Evolutionary conservation across 192 early-diverging fungal genomes (phyloP).

Genomic region (Rhizophagus clarus): DNA sequence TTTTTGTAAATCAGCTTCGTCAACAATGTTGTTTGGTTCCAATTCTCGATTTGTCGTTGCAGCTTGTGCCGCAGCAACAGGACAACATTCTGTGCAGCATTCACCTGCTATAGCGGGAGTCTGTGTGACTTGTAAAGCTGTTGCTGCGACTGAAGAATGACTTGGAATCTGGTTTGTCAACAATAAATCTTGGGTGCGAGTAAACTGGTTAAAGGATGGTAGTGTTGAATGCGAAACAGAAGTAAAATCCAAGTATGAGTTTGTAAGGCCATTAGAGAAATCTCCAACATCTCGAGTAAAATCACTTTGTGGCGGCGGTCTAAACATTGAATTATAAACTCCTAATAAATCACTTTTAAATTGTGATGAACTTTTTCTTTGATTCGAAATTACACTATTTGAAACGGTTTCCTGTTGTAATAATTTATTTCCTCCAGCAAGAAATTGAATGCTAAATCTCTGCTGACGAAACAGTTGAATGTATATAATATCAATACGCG

Average conservation of each 20-base stretch:
- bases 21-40: background rate
- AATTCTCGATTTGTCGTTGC: constrained; percentile 2
- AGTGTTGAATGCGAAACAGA: background rate
- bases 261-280: background rate
- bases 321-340: background rate
- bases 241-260: background rate
- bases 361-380: background rate
- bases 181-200: background rate
- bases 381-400: background rate
- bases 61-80: constrained; percentile 33
- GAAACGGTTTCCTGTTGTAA: background rate
- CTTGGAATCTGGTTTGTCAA: background rate
- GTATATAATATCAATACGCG: background rate
- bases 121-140: background rate
- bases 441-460: background rate
- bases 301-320: background rate
- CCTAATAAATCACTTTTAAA: background rate
- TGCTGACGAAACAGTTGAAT: background rate
- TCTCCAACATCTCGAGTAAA: background rate
- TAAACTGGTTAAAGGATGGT: background rate
- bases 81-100: constrained; percentile 45
- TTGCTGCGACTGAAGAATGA: background rate
- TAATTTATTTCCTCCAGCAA: background rate
- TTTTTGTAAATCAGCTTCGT: background rate
- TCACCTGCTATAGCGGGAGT: constrained; percentile 29